Evolutionary conservation across 768 basidiomycete genomes (phyloP).

Genomic region (Terana coerulea): DNA sequence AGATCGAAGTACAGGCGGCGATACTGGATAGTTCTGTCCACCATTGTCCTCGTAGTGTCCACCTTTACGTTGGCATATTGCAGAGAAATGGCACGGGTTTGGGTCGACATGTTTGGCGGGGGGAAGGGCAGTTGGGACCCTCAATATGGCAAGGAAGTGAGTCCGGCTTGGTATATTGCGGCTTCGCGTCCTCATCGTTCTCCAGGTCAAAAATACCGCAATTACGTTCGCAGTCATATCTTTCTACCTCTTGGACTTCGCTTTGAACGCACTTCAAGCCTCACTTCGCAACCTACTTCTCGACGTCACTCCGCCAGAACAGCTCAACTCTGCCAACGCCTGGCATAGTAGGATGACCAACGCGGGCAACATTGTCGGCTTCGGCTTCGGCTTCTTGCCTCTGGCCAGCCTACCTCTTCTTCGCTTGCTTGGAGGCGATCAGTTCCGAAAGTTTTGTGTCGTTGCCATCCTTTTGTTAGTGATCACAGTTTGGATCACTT

Average conservation of each 20-base stretch:
- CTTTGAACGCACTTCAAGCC: constrained; percentile 93
- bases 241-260: constrained; percentile 95
- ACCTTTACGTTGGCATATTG: constrained; percentile 85
- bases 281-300: constrained; percentile 91
- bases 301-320: constrained; percentile 84
- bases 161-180: constrained; percentile 18
- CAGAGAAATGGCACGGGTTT: constrained; percentile 58
- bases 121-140: constrained; percentile 90
- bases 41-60: constrained; percentile 71
- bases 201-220: constrained; percentile 61
- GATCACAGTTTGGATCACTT: constrained; percentile 83
- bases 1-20: constrained; percentile 86
- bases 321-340: constrained; percentile 92
- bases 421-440: constrained; percentile 77
- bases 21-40: constrained; percentile 91
- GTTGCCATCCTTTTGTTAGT: constrained; percentile 78
- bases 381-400: constrained; percentile 91
- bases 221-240: constrained; percentile 85
- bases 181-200: background rate
- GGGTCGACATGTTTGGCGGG: constrained; percentile 73
- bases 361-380: constrained; percentile 95
- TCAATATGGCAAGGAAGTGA: constrained; percentile 54
- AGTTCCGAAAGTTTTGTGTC: constrained; percentile 96
- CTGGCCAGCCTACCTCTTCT: constrained; percentile 76
- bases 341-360: constrained; percentile 98